Evolutionary conservation across 768 basidiomycete genomes (phyloP).

Genomic region (Suillus subaureus): DNA sequence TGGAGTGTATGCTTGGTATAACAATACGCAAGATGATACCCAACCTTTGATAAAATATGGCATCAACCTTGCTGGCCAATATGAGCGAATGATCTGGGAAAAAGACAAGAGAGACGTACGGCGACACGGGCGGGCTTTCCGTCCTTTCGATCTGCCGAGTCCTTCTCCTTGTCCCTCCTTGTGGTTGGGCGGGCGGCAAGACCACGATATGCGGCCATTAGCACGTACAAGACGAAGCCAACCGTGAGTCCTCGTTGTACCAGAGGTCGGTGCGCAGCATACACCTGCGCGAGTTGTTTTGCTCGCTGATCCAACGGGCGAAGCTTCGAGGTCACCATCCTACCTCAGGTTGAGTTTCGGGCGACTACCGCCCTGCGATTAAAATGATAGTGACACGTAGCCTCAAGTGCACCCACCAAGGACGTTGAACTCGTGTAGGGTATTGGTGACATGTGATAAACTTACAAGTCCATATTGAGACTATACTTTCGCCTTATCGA

Average conservation of each 20-base stretch:
- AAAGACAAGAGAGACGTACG: slow-evolving; percentile 43
- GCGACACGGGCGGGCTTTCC: slow-evolving; percentile 65
- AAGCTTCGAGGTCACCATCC: slow-evolving; percentile 35
- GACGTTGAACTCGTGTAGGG: not conserved
- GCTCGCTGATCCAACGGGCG: slow-evolving; percentile 40
- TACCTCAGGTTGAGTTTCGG: not conserved
- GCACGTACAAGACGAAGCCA: slow-evolving; percentile 70
- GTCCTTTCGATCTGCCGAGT: slow-evolving; percentile 24
- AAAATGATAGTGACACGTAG: not conserved
- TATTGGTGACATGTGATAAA: slow-evolving; percentile 4
- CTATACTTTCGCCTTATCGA: not conserved
- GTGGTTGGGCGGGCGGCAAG: slow-evolving; percentile 48
- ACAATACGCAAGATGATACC: slow-evolving; percentile 80
- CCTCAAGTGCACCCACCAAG: not conserved
- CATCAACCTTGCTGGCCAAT: slow-evolving; percentile 69
- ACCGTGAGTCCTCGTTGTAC: slow-evolving; percentile 73
- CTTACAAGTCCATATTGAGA: not conserved
- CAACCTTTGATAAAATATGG: slow-evolving; percentile 84
- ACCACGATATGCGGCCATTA: slow-evolving; percentile 62
- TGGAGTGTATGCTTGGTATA: slow-evolving; percentile 81
- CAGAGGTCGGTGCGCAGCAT: slow-evolving; percentile 64
- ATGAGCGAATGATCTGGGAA: not conserved
- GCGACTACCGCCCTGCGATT: not conserved
- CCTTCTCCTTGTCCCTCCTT: slow-evolving; percentile 22
- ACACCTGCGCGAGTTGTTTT: slow-evolving; percentile 49